A percentile compares a stretch with the other conserved stretches of the same genome.
Conservation (phyloP, 352 stramenopile species). For the Phytophthora pistaciae region DNA sequence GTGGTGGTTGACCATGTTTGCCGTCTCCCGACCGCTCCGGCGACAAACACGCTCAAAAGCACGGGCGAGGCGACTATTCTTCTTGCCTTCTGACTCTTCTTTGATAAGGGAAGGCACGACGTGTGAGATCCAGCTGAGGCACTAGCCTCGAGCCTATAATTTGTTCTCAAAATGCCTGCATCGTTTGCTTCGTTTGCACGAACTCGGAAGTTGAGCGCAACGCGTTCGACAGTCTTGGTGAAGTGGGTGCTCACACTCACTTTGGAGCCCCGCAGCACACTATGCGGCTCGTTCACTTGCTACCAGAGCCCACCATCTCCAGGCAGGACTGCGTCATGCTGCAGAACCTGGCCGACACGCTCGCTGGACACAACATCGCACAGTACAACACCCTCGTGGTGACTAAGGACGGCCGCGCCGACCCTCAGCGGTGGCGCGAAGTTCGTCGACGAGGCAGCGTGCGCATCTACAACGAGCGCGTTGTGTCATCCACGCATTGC, state of each 20-base stretch:
- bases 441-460: conserved; percentile 43
- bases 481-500: conserved; percentile 15
- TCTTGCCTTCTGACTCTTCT: conserved; percentile 30
- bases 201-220: conserved; percentile 14
- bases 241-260: conserved; percentile 15
- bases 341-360: conserved; percentile 41
- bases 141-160: conserved; percentile 26
- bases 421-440: conserved; percentile 44
- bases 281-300: conserved; percentile 43
- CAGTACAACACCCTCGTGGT: conserved; percentile 65
- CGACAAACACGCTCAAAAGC: conserved; percentile 1
- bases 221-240: not conserved
- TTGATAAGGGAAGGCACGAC: conserved; percentile 21
- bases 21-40: conserved; percentile 9
- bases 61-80: conserved; percentile 23
- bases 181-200: conserved; percentile 33
- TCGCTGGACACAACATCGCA: conserved; percentile 55
- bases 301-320: conserved; percentile 41
- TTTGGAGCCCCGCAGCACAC: conserved; percentile 16
- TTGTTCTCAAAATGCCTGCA: conserved; percentile 31
- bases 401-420: conserved; percentile 50
- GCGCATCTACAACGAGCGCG: conserved; percentile 48
- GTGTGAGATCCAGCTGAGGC: conserved; percentile 25
- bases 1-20: not conserved
- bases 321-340: conserved; percentile 45